Percentiles rank a stretch among this genome's conserved stretches.
Evolutionary conservation across 2,329 filamentous ascomycete genomes (phyloP).

Genomic region (Fusarium pseudocircinatum): DNA sequence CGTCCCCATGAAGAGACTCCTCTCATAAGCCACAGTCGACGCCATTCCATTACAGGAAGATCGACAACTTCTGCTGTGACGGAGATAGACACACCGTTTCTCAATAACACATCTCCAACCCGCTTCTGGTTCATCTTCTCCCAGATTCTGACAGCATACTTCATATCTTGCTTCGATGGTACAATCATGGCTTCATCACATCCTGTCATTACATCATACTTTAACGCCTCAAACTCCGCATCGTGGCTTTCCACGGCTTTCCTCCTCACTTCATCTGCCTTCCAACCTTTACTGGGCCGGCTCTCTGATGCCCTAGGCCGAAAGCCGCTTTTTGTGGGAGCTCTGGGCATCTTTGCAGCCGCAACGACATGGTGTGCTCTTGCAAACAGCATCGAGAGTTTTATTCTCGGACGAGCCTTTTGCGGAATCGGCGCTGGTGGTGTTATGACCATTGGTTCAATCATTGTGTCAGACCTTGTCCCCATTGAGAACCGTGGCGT

Average conservation of each 20-base stretch:
- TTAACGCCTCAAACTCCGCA: slow-evolving; percentile 78
- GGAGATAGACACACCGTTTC: slow-evolving; percentile 46
- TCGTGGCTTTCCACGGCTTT: slow-evolving; percentile 87
- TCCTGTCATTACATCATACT: slow-evolving; percentile 83
- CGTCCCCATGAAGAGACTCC: slow-evolving; percentile 40
- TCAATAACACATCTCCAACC: slow-evolving; percentile 57
- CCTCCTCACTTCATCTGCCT: slow-evolving; percentile 78
- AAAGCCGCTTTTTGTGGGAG: slow-evolving; percentile 71
- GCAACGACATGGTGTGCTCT: slow-evolving; percentile 76
- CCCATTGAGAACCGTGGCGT: slow-evolving; percentile 74
- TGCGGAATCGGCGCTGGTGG: slow-evolving; percentile 80
- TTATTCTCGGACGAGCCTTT: slow-evolving; percentile 75
- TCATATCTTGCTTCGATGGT: slow-evolving; percentile 74
- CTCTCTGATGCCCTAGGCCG: slow-evolving; percentile 79
- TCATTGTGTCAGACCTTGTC: slow-evolving; percentile 78
- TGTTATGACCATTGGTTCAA: slow-evolving; percentile 73
- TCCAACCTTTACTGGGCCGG: slow-evolving; percentile 79
- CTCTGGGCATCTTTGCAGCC: slow-evolving; percentile 68
- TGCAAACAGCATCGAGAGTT: slow-evolving; percentile 72
- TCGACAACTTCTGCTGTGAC: slow-evolving; percentile 20
- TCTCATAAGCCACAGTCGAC: slow-evolving; percentile 34
- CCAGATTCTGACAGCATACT: slow-evolving; percentile 66
- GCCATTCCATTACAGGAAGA: slow-evolving; percentile 25
- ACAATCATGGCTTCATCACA: slow-evolving; percentile 86
- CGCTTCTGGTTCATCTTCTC: slow-evolving; percentile 72